Evolutionary conservation across 371 early-diverging fungal genomes (phyloP), one percentile per base, ranked within the genome.

Genomic region (Mucor irregularis): DNA sequence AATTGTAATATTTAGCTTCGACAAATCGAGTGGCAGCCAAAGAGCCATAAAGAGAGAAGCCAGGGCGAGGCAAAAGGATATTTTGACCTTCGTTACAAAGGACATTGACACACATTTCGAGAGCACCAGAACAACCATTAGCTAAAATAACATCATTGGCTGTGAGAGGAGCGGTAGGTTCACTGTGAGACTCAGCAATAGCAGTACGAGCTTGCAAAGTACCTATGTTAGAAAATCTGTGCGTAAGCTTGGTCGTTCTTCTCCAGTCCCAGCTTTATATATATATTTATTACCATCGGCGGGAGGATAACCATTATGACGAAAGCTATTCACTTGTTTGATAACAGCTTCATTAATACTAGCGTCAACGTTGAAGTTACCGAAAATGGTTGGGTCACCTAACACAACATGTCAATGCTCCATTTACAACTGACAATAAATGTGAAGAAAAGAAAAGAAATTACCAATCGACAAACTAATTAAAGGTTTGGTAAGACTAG

Each of bases 331-430:
- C n/a, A 92, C 58, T 31, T 85, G 80, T 49, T 82, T 78, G 28
- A 81, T 69, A 35, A 93, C 81, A 34, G 91, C 87, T 8, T 92
- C 87, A 47, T 86, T 84, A 45, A 74, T 79, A 42, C 68, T 80
- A 17, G 80, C 64, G 63, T 90, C 82, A 14, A 89, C 80, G 65
- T 91, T 89, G 74, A 94, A 89, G 79, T 96, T 95, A 39, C 94
- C 96, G 80, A 91, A 94, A 31, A 88, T 81, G 5, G 95, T 94
- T 9, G 95, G 95, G 68, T 96, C 95, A 44, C 95, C 86, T 80
- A 61, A 28, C 1, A 40, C 13, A 44, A 45, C 24, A 34, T 5
- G 42, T 57, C 19, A 29, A 16, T 40, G 29, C 9, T 35, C n/a
- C 39, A 4, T 40, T 19, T 16, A 8, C 24, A 16, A 26, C 4